Conservation (phyloP, 2,329 filamentous ascomycete species). For the Neopestalotiopsis clavispora region DNA sequence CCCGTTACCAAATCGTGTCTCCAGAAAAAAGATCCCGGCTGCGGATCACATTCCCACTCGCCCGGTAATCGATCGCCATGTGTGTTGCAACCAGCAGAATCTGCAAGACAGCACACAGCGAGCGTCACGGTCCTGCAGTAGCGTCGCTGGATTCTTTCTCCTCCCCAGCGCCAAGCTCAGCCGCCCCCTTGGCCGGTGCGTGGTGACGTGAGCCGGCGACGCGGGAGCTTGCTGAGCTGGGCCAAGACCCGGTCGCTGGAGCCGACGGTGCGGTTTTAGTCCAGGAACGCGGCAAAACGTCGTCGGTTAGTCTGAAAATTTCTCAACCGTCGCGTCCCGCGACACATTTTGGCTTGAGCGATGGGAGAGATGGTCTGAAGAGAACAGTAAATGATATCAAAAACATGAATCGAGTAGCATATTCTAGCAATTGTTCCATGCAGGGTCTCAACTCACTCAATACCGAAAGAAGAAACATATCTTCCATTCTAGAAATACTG, state of each 20-base stretch:
- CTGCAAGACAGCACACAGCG: background rate
- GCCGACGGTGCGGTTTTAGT: background rate
- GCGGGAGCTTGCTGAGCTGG: background rate
- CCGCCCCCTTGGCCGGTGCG: background rate
- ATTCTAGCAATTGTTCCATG: background rate
- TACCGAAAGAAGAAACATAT: background rate
- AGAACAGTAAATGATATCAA: background rate
- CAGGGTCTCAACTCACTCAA: background rate
- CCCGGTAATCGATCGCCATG: background rate
- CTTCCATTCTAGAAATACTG: background rate
- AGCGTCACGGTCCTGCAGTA: slow-evolving; percentile 6
- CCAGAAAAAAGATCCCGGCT: background rate
- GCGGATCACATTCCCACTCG: background rate
- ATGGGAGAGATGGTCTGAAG: background rate
- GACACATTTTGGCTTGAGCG: background rate
- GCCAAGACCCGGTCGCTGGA: background rate
- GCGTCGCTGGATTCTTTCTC: background rate
- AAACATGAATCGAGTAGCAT: background rate
- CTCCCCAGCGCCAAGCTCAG: background rate
- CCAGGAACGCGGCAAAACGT: background rate
- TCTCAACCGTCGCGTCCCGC: slow-evolving; percentile 1
- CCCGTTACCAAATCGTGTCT: background rate
- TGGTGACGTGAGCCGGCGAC: background rate
- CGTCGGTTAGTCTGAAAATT: background rate
- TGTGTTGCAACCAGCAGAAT: background rate